Base-by-base conservation (phyloP, 495 filamentous ascomycete genomes). In the Lasiosphaeria miniovina region DNA sequence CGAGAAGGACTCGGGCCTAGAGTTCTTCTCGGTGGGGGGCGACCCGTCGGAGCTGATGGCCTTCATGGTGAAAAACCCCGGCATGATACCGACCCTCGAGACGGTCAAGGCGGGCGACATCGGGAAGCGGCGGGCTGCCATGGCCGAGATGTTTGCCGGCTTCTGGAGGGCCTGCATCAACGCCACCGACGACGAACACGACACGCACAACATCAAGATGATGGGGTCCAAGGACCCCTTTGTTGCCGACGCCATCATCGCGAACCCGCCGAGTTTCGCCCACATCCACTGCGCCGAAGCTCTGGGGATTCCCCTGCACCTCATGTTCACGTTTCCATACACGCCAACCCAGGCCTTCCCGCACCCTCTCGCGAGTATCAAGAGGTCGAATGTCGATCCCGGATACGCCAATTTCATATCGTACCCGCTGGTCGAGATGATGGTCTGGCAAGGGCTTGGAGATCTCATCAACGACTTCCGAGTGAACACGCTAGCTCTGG, bases 301-400 rank as follows among this genome's bases (percentile, higher is more conserved):
- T 65, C 71, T 94, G 54, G 89, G 89, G 0, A 82, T 93, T 32
- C 89, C 90, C 9, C 72, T 93, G 5, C 88, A 91, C 71, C 70
- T 93, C 57, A 91, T 93, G 86, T 93, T 93, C 72, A 93, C 90
- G 14, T 92, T 88, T 59, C 85, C 85, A n/a, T 88, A 85, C 62
- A 86, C 82, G 8, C 83, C 86, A 0, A 90, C 88, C 0, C 80
- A 81, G 57, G 79, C 82, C 6, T 90, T 90, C 61, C 86, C 88
- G 2, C 88, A 91, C 63, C 88, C 88, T 4, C 73, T 91, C 34
- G 88, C 88, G 38, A 89, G 85, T 61, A 83, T 90, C 50, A 82
- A 84, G 55, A 82, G 78, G 41, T 78, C 77, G 12, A 86, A 88
- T 64, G 79, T 85, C 3, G 82, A 86, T 56, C 74, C 79, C 7